These are phyloP conservation scores for Mortierella alpina DNA, from an alignment of 192 early-diverging fungal species.

Conservation along the genomic window DNA sequence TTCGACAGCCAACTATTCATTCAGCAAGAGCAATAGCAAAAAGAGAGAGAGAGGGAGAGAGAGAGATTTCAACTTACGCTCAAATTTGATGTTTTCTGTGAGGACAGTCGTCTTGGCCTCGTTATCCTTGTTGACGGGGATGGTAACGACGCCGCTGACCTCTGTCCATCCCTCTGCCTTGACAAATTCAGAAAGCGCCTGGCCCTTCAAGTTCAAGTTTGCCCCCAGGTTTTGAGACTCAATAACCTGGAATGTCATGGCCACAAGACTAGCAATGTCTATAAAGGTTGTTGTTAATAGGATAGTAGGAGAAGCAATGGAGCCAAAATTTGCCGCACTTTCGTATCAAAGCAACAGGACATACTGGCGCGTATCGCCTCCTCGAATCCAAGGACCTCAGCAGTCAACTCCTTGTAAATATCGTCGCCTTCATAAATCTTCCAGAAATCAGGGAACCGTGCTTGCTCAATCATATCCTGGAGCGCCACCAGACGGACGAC, in stretches of 20 bases:
- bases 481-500: slow-evolving; percentile 74
- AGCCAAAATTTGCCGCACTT: too few species aligned
- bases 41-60: background rate
- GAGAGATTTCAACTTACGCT: slow-evolving; percentile 52
- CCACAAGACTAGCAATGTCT: slow-evolving; percentile 79
- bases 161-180: slow-evolving; percentile 73
- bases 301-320: too few species aligned
- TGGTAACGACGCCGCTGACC: slow-evolving; percentile 66
- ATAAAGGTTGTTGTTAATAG: background rate
- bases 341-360: slow-evolving; percentile 1
- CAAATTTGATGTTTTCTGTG: slow-evolving; percentile 91
- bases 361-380: slow-evolving; percentile 72
- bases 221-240: slow-evolving; percentile 60
- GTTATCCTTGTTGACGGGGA: slow-evolving; percentile 87
- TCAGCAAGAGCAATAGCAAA: background rate
- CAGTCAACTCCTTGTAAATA: slow-evolving; percentile 66
- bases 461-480: slow-evolving; percentile 84
- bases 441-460: slow-evolving; percentile 83
- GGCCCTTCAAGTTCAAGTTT: slow-evolving; percentile 77
- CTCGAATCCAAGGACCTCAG: slow-evolving; percentile 77
- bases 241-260: slow-evolving; percentile 89
- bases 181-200: slow-evolving; percentile 69
- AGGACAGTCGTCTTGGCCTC: slow-evolving; percentile 87
- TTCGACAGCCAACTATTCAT: background rate
- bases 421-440: slow-evolving; percentile 63